Evolutionary conservation across 2,329 filamentous ascomycete species (phyloP), one percentile per base, ranked within the genome.

Genomic region (Calonectria pteridis): DNA sequence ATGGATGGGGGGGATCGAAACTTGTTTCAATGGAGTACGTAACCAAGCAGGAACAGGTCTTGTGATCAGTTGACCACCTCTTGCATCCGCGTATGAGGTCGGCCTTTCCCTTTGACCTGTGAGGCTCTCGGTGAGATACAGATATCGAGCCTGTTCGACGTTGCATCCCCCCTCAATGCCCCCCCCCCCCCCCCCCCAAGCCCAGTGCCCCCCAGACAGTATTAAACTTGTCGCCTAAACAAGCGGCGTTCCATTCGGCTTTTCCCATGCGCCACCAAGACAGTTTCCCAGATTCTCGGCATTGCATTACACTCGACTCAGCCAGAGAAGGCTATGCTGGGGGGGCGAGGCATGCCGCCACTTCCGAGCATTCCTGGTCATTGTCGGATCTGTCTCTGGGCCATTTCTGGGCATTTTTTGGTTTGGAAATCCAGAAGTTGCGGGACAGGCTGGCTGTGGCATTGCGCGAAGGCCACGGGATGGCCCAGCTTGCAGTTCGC

Each of bases 261-360:
- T 62, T 62, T 62, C 33, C 55, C 55, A 62, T 62, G 55, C 35
- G 33, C 55, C 55, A 28, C 55, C 55, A 23, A 37, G 33, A 37
- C 35, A 23, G n/a, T 20, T 18, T 31, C 26, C 26, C 49, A 43
- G 40, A n/a, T 43, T 43, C 11, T 33, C 55, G 55, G 55, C 55
- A 59, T 23, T 59, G n/a, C 31, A 16, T 4, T 43, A 1, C 35
- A 3, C 31, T 33, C 55, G 55, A 59, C 55, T 59, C 55, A 40
- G 55, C 55, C 55, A 35, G 1, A 23, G 43, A 46, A 46, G 43
- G 43, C 20, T 13, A 46, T 46, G 43, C 43, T n/a, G 43, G 23
- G 28, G 18, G 29, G 14, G 13, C 6, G 7, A 18, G 9, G 28
- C 9, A 29, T 23, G 26, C 16, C 28, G 29, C 28, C 29, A 29